A percentile compares a stretch with the other conserved stretches of the same genome.
Evolutionary conservation across 768 basidiomycete genomes (phyloP).

Genomic region (Boletus pseudo-olivaceus): DNA sequence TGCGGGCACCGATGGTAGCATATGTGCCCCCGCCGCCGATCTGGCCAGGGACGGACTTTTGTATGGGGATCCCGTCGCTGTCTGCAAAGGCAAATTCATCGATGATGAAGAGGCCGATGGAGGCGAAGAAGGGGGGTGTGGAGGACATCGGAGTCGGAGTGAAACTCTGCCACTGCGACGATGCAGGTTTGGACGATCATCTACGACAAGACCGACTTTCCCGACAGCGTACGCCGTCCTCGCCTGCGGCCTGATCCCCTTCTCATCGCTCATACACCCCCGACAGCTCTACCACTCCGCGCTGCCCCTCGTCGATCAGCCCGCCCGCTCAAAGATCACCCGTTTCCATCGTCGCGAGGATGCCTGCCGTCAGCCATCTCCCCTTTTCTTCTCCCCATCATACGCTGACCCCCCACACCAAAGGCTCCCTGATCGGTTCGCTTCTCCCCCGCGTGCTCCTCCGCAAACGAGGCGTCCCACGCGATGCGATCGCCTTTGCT

Average conservation of each 20-base stretch:
- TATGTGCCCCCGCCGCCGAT: conserved; percentile 91
- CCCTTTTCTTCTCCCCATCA: too few species aligned
- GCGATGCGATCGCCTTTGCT: conserved; percentile 47
- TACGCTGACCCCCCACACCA: conserved; percentile 5
- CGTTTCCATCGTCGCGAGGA: conserved; percentile 72
- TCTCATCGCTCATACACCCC: background rate
- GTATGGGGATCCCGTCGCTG: conserved; percentile 43
- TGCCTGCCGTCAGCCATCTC: conserved; percentile 53
- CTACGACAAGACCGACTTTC: conserved; percentile 34
- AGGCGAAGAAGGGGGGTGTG: conserved; percentile 41
- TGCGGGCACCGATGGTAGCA: conserved; percentile 73
- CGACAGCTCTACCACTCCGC: conserved; percentile 62
- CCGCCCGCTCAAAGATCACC: conserved; percentile 53
- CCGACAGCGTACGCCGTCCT: conserved; percentile 34
- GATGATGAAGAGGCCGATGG: conserved; percentile 90
- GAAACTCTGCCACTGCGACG: conserved; percentile 16
- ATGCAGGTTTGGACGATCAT: conserved; percentile 44
- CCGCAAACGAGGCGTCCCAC: conserved; percentile 50
- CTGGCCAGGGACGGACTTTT: conserved; percentile 31
- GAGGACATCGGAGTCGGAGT: conserved; percentile 22
- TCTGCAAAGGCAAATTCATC: conserved; percentile 52
- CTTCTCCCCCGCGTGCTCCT: conserved; percentile 67
- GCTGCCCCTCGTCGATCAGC: conserved; percentile 54
- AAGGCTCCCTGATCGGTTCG: conserved; percentile 77
- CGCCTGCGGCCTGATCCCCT: background rate